Evolutionary conservation across 768 basidiomycete genomes (phyloP), one percentile per base, ranked within the genome.

Genomic region (Sutorius australiensis): DNA sequence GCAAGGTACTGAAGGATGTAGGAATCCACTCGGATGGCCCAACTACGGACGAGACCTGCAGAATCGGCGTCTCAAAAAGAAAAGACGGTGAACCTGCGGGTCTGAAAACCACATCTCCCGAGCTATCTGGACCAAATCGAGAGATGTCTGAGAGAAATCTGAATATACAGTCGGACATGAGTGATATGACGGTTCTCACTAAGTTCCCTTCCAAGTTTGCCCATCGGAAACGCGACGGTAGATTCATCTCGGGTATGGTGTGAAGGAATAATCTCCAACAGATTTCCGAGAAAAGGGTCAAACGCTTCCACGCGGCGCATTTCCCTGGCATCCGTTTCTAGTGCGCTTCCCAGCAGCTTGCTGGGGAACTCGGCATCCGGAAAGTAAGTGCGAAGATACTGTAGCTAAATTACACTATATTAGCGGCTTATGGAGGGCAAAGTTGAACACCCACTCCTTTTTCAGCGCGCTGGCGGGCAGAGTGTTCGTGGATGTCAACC

Each of bases 351-450:
- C 41, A 92, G 75, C 21, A 92, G 69, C 37, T 88, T 83, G n/a
- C 79, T 70, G 7, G 86, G 72, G n/a, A 92, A 73, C 54, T 90
- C 87, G 14, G 86, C 75, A 54, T 91, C 88, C 1, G 89, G 87
- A 49, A 86, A 77, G 66, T 79, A 77, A 5, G 81, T 83, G 41
- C 86, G 81, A 43, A 91, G 73, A 60, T 88, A 89, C 50, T 84
- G 82, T 13, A 86, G 79, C 89, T 92, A 54, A 16, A 40, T 47
- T 43, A 55, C 11, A 33, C 7, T 13, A 21, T 16, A n/a, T 59
- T 10, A 53, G 24, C 17, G 21, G 11, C 2, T 43, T 28, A 49
- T 52, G 49, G 16, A 36, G 3, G 48, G 1, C 27, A 43, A 36
- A 33, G 17, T 8, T 16, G 16, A 21, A 13, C 2, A 53, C 80